Conservation (phyloP, 2,329 filamentous ascomycete genomes). For the Colletotrichum incanum region DNA sequence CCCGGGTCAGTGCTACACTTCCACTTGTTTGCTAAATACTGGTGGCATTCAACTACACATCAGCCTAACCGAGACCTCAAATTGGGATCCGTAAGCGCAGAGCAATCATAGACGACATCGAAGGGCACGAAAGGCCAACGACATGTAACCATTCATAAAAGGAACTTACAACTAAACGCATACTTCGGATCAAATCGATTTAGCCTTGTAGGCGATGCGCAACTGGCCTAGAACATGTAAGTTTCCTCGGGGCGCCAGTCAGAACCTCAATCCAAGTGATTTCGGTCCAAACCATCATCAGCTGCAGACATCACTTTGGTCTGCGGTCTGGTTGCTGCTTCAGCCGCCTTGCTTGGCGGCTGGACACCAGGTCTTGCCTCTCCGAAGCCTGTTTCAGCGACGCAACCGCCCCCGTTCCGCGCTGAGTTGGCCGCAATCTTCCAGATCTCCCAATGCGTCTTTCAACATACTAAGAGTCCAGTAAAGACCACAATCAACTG, state of each 20-base stretch:
- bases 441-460: slow-evolving; percentile 63
- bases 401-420: slow-evolving; percentile 58
- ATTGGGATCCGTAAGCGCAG: neutral
- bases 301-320: neutral
- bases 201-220: neutral
- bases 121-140: neutral
- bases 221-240: neutral
- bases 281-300: neutral
- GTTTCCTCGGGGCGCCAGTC: neutral
- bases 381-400: slow-evolving; percentile 6
- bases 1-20: neutral
- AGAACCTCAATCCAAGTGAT: neutral
- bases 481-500: slow-evolving; percentile 66
- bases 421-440: slow-evolving; percentile 58
- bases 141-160: neutral
- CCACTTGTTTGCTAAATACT: too few species aligned
- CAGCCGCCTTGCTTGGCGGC: neutral
- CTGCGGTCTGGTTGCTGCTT: neutral
- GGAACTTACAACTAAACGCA: neutral
- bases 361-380: neutral
- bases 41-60: neutral
- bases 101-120: neutral
- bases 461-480: slow-evolving; percentile 64
- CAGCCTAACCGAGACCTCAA: neutral
- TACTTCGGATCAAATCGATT: too few species aligned